These are phyloP conservation scores for Sphaerobolus stellatus DNA, from an alignment of 1,284 basidiomycete species.

Conservation along the genomic window DNA sequence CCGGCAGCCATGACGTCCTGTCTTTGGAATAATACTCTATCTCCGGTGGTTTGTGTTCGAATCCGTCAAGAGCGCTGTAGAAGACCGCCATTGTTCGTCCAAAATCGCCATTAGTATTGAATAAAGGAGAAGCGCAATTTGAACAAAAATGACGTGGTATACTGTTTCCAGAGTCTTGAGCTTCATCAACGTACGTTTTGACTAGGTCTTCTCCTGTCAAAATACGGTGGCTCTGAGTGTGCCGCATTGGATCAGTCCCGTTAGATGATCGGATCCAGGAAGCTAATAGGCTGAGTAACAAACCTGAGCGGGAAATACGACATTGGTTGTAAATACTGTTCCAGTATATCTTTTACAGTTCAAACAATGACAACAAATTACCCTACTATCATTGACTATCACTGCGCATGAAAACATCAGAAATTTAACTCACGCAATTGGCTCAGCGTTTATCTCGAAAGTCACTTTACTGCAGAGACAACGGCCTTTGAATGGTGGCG, in stretches of 20 bases:
- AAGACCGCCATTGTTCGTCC: constrained; percentile 15
- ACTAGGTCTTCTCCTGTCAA: constrained; percentile 15
- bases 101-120: constrained; percentile 12
- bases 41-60: constrained; percentile 12
- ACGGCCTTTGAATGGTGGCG: constrained; percentile 6
- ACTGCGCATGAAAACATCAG: constrained; percentile 1
- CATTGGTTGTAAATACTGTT: constrained; percentile 20
- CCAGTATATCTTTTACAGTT: constrained; percentile 22
- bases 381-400: constrained; percentile 2
- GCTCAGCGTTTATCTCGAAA: constrained; percentile 16
- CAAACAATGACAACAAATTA: constrained; percentile 18
- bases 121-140: constrained; percentile 18
- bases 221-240: constrained; percentile 9
- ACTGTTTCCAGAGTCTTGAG: constrained; percentile 16
- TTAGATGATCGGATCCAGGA: background rate
- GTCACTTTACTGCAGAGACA: constrained; percentile 17
- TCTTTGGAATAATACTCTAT: constrained; percentile 18
- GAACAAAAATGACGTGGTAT: constrained; percentile 16
- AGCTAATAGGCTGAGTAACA: background rate
- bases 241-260: background rate
- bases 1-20: constrained; percentile 12
- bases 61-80: constrained; percentile 16
- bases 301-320: constrained; percentile 17
- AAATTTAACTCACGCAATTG: constrained; percentile 11
- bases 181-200: constrained; percentile 11